phyloP scores from a whole-genome alignment of 768 basidiomycete genomes.

The Lactifluus pinguis region DNA sequence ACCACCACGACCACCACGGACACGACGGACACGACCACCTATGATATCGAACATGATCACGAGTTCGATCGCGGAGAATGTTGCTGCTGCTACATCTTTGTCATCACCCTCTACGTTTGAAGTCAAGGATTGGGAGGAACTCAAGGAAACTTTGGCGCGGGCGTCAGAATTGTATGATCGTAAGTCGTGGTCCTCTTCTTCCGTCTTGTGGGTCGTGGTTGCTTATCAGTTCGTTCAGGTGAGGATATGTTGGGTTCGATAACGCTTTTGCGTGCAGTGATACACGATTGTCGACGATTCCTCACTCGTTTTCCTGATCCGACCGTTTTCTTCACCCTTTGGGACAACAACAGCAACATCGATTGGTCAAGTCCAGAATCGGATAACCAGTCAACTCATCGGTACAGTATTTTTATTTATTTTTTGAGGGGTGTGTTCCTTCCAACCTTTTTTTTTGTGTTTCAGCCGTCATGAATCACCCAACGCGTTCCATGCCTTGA shows the following conservation, averaged over 20 bases:
- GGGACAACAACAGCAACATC: not conserved
- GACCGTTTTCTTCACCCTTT: conserved; percentile 38
- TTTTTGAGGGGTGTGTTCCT: not conserved
- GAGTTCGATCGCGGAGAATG: conserved; percentile 16
- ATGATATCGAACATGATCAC: conserved; percentile 9
- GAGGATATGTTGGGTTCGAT: conserved; percentile 42
- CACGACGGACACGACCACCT: not conserved
- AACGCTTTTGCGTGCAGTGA: conserved; percentile 49
- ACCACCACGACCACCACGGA: too few species aligned
- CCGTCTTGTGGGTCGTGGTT: too few species aligned
- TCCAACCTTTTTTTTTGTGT: not conserved
- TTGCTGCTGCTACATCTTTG: not conserved
- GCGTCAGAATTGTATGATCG: conserved; percentile 53
- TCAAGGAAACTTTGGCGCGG: conserved; percentile 52
- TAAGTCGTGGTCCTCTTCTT: too few species aligned
- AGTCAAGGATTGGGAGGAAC: conserved; percentile 50
- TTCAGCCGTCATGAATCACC: conserved; percentile 35
- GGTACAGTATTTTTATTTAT: not conserved
- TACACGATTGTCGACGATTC: conserved; percentile 63
- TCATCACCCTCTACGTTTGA: not conserved
- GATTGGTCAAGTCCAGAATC: not conserved
- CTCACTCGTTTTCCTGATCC: conserved; percentile 47
- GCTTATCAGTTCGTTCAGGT: conserved; percentile 23
- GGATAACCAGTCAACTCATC: not conserved
- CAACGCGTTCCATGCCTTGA: conserved; percentile 56